Evolutionary conservation across 768 basidiomycete genomes (phyloP), one percentile per base, ranked within the genome.

Genomic region (Lactarius sp.): DNA sequence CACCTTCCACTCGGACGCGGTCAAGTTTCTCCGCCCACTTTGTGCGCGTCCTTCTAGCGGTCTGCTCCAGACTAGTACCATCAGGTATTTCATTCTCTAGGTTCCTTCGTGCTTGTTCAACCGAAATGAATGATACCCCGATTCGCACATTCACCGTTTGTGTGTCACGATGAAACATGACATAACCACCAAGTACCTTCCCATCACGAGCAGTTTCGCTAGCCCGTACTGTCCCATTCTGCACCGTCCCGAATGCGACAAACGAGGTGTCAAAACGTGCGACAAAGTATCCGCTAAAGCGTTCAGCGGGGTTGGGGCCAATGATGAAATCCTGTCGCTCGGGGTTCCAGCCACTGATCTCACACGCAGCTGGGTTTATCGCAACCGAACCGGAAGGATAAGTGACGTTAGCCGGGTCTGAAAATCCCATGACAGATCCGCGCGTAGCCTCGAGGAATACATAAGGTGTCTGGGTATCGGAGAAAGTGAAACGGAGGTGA

Each of bases 321-420:
- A 90, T 83, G 66, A 89, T 87, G 69, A 76, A 77, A 72, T 91
- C 89, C 70, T 90, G 87, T 36, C 86, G 79, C 66, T 90, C 89
- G 14, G 81, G 77, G 60, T 85, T 88, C 67, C 73, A 80, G 9
- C 89, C 88, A 46, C 78, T 81, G 39, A 90, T 82, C 74, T 86
- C 84, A 33, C 73, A 72, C 4, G 68, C 64, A 7, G 65, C 55
- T 3, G 78, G 75, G 54, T 79, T 73, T 53, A 90, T 76, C 13
- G 72, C 52, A 36, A 88, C 71, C 7, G 75, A 73, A 3, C 88
- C 88, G 4, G 76, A 66, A 0, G 86, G 85, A 65, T 76, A 86
- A 0, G 85, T 82, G 39, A 79, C 56, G 70, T 83, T 80, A 42
- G 73, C 61, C 0, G 80, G 74, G 36, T 81, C 73, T 8, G 80